phyloP scores from a whole-genome alignment of 2,329 filamentous ascomycete genomes.

The Plenodomus lindquistii region DNA sequence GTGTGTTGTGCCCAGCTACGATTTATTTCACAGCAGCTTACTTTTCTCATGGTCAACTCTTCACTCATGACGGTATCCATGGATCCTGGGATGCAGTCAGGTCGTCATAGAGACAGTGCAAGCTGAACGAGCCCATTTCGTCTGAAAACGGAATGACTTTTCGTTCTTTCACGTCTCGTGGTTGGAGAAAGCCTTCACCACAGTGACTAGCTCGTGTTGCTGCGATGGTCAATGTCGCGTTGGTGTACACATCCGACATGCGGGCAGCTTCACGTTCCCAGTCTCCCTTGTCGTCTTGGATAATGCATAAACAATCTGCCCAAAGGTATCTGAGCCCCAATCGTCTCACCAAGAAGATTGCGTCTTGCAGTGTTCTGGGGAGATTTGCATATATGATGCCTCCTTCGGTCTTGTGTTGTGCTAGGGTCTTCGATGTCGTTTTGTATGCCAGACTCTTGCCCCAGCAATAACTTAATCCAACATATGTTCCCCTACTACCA shows the following conservation, averaged over 20 bases:
- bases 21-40: no score
- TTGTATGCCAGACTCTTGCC: conserved; percentile 5
- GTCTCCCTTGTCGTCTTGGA: conserved; percentile 10
- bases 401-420: neutral
- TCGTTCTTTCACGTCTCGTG: conserved; percentile 1
- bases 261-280: conserved; percentile 9
- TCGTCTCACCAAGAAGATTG: neutral
- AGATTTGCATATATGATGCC: conserved; percentile 3
- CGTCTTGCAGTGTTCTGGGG: conserved; percentile 9
- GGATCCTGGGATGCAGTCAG: neutral
- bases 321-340: conserved; percentile 4
- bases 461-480: conserved; percentile 10
- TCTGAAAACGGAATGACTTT: neutral
- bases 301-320: conserved; percentile 6
- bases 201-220: conserved; percentile 4
- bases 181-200: conserved; percentile 4
- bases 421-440: conserved; percentile 1
- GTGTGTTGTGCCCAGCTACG: neutral
- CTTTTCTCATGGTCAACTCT: neutral
- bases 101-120: conserved; percentile 3
- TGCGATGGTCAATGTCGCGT: neutral
- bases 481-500: conserved; percentile 1
- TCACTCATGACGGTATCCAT: neutral
- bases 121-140: conserved; percentile 1
- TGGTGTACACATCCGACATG: conserved; percentile 7